Evolutionary conservation across 305 asterid genomes (phyloP).

Genomic region (Withania somnifera): DNA sequence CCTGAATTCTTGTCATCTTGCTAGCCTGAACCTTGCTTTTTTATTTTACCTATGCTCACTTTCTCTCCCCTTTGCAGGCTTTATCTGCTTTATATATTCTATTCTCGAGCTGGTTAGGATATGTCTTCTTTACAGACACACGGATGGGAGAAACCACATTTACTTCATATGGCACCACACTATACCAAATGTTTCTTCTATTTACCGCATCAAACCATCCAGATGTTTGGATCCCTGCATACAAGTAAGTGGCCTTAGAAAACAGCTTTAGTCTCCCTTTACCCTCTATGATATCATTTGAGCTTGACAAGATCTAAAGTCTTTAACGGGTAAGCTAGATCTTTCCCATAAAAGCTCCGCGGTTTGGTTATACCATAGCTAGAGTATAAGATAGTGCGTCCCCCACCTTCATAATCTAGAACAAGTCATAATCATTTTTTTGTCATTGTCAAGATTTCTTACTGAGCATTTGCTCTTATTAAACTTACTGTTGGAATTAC

Average conservation of each 20-base stretch:
- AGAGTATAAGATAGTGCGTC: background rate
- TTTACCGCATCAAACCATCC: slow-evolving; percentile 95
- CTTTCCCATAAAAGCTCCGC: background rate
- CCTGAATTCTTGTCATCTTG: background rate
- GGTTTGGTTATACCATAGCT: background rate
- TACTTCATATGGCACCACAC: slow-evolving; percentile 59
- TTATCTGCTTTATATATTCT: slow-evolving; percentile 67
- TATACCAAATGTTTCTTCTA: slow-evolving; percentile 79
- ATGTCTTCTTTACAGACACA: slow-evolving; percentile 85
- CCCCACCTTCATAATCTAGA: background rate
- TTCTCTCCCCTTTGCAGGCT: slow-evolving; percentile 38
- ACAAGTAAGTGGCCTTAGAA: slow-evolving; percentile 46
- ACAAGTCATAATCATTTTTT: background rate
- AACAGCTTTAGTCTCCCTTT: background rate
- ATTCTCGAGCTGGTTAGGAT: slow-evolving; percentile 89
- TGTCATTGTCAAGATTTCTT: background rate
- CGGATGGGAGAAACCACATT: slow-evolving; percentile 59
- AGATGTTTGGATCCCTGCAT: slow-evolving; percentile 98
- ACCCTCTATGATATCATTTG: background rate
- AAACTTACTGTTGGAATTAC: background rate
- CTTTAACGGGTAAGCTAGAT: background rate
- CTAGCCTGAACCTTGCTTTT: background rate
- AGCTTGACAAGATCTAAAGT: background rate
- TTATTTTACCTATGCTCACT: background rate
- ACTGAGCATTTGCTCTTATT: background rate